Percentiles rank a stretch among this genome's conserved stretches.
phyloP scores from a whole-genome alignment of 164 flowering plant genomes.

The Tetracentron sinense region DNA sequence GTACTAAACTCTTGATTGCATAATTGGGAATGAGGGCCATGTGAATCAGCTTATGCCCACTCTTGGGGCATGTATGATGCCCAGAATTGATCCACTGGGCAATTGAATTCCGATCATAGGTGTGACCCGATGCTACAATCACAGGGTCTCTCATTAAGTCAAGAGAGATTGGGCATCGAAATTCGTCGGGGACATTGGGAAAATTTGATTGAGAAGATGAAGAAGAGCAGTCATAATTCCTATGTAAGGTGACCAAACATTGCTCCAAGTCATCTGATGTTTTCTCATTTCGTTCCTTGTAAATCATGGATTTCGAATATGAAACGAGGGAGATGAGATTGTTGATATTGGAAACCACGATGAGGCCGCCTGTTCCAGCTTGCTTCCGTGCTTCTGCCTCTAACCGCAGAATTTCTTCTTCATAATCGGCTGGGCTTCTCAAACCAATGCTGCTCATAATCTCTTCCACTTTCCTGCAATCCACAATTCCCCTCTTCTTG shows the following conservation, averaged over 20 bases:
- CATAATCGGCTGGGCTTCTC: conserved; percentile 34
- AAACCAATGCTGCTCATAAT: conserved; percentile 45
- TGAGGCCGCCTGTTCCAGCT: conserved; percentile 71
- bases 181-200: conserved; percentile 55
- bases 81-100: conserved; percentile 71
- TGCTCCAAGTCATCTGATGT: conserved; percentile 15
- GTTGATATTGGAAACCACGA: conserved; percentile 59
- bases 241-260: neutral
- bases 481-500: conserved; percentile 29
- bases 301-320: conserved; percentile 38
- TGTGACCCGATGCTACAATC: conserved; percentile 73
- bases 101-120: conserved; percentile 65
- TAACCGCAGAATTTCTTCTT: conserved; percentile 48
- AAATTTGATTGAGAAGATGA: conserved; percentile 30
- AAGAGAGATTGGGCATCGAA: conserved; percentile 67
- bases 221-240: conserved; percentile 24
- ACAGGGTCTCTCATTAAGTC: conserved; percentile 85
- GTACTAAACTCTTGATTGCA: conserved; percentile 57
- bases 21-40: conserved; percentile 71
- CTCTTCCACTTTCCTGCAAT: conserved; percentile 31
- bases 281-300: conserved; percentile 17
- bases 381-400: conserved; percentile 61
- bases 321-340: conserved; percentile 58
- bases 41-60: conserved; percentile 61
- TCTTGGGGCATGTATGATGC: conserved; percentile 70